These are phyloP conservation scores for Lachnellula hyalina DNA, from an alignment of 2,329 filamentous ascomycete genomes.

Conservation along the genomic window DNA sequence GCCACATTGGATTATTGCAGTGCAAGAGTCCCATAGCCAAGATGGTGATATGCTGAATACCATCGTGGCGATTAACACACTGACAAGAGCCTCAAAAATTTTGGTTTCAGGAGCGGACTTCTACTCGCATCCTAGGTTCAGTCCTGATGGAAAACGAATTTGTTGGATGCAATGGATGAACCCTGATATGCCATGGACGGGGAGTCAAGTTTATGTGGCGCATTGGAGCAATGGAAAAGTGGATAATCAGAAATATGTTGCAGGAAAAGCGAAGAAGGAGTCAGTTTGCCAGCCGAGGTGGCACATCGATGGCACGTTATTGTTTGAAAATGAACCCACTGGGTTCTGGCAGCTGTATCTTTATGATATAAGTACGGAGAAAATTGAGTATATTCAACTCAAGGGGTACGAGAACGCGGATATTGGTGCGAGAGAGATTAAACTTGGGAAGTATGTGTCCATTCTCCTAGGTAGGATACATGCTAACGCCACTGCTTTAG, in stretches of 20 bases:
- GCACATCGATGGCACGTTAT: conserved; percentile 43
- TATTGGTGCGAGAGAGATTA: conserved; percentile 28
- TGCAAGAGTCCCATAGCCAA: conserved; percentile 46
- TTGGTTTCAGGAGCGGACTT: conserved; percentile 45
- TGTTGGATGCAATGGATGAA: conserved; percentile 53
- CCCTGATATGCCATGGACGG: conserved; percentile 48
- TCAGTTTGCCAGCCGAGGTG: conserved; percentile 47
- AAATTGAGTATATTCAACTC: conserved; percentile 31
- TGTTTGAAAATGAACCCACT: conserved; percentile 42
- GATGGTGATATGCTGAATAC: conserved; percentile 26
- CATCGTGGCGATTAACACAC: conserved; percentile 28
- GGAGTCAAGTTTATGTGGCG: conserved; percentile 40
- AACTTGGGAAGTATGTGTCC: conserved; percentile 16
- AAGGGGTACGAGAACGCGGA: conserved; percentile 39
- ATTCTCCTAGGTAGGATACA: conserved; percentile 16
- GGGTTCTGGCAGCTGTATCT: conserved; percentile 45
- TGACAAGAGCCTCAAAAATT: conserved; percentile 31
- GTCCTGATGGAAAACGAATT: conserved; percentile 39
- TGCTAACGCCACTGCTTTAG: conserved; percentile 31
- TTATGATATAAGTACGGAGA: conserved; percentile 26
- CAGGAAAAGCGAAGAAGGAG: conserved; percentile 36
- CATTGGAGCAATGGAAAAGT: conserved; percentile 37
- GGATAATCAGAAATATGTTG: conserved; percentile 33
- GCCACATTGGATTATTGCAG: conserved; percentile 41
- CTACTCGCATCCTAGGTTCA: conserved; percentile 46